Base-by-base conservation (phyloP, 2,329 filamentous ascomycete genomes). In the Paracamarosporium sp. region DNA sequence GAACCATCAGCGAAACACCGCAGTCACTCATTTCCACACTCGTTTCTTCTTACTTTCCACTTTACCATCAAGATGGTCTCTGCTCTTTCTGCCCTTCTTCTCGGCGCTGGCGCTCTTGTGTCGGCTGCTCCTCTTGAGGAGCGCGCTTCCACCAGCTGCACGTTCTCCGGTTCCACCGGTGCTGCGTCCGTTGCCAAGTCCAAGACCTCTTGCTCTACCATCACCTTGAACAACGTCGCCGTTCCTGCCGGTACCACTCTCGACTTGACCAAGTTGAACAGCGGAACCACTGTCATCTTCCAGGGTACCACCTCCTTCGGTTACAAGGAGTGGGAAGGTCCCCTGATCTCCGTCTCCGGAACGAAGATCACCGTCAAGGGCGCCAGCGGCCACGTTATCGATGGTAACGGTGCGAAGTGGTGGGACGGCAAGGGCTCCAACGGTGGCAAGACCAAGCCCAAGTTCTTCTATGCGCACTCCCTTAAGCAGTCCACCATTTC, bases 241-340 rank as follows among this genome's bases (percentile, higher is more conserved):
- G 86, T 88, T 13, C 86, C 86, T 3, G 81, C 85, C 6, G 85
- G 85, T 22, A 76, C 77, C 9, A 88, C 86, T 3, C 80, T 89
- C 3, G 85, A 88, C 67, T 70, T 89, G 59, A 85, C 85, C 12
- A 75, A 78, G 20, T 78, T 88, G 36, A 79, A 78, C 1, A 68
- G 74, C 17, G 82, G 82, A 60, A 86, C 85, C 13, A 80, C 73
- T 54, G 81, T 90, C 60, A 85, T 83, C 64, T 90, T 90, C 74
- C 74, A 85, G 56, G 89, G 88, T 41, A 85, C 80, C 13, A 90
- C 88, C n/a, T 86, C 84, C 53, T 91, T 88, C 67, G 88, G 81
- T 20, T 90, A 89, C 76, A 79, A 85, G 61, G 84, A 88, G 66
- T 90, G 88, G 88, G 71, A 73, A 1, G 88, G 88, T 0, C 88